Conservation (phyloP, 1,284 basidiomycete species). For the Ganoderma leucocontextum region DNA sequence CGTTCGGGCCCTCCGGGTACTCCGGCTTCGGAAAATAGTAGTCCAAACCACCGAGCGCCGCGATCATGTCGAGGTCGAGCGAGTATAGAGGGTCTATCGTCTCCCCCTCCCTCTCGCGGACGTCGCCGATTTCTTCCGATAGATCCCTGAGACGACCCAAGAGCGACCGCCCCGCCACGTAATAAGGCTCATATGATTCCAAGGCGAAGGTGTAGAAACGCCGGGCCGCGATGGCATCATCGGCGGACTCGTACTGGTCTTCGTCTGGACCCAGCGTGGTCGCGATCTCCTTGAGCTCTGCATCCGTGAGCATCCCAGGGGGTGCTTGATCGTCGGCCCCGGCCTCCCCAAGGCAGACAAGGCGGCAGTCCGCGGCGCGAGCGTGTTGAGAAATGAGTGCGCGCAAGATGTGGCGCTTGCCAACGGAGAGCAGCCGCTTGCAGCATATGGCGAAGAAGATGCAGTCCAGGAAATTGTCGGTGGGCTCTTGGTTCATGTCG, state of each 20-base stretch:
- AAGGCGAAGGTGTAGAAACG: not conserved
- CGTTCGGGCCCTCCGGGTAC: slow-evolving; percentile 1
- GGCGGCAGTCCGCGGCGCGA: slow-evolving; percentile 21
- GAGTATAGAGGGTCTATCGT: not conserved
- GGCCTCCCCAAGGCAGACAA: slow-evolving; percentile 30
- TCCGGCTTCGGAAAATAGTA: not conserved
- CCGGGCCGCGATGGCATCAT: not conserved
- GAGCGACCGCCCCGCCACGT: not conserved
- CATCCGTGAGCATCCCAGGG: slow-evolving; percentile 22
- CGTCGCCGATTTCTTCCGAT: not conserved
- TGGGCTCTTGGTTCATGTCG: not conserved
- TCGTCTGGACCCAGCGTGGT: not conserved
- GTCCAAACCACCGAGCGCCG: too few relatives aligned
- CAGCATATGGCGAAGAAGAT: slow-evolving; percentile 17
- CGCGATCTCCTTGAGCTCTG: slow-evolving; percentile 9
- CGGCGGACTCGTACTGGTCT: not conserved
- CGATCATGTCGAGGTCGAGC: not conserved
- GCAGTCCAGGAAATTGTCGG: not conserved
- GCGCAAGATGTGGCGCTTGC: slow-evolving; percentile 12
- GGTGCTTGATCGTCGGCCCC: slow-evolving; percentile 17
- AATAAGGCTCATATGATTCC: not conserved
- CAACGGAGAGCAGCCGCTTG: slow-evolving; percentile 19
- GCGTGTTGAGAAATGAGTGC: not conserved
- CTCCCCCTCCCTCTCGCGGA: not conserved
- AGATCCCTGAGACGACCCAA: not conserved